Evolutionary conservation across 176 grass and related monocot genomes (phyloP).

Genomic region (Aegilops bicornis): DNA sequence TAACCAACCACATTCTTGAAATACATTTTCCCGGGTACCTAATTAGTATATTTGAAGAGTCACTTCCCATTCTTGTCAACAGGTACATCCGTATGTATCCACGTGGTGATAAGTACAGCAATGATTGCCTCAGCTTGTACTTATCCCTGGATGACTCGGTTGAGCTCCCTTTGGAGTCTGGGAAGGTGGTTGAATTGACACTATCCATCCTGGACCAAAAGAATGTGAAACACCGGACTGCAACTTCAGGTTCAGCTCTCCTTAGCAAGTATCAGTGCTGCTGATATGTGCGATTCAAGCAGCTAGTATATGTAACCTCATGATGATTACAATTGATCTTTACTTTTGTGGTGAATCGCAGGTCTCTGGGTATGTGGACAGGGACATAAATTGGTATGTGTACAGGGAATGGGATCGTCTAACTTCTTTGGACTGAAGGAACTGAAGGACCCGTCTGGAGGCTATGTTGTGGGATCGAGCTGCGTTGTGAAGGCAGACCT

Average conservation of each 20-base stretch:
- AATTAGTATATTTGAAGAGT: neutral
- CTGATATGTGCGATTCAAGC: neutral
- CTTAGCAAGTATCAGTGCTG: neutral
- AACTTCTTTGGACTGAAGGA: neutral
- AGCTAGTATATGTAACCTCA: neutral
- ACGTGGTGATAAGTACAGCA: neutral
- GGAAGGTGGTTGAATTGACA: no score
- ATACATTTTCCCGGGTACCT: neutral
- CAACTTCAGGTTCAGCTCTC: neutral
- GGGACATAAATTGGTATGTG: neutral
- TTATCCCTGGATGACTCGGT: neutral
- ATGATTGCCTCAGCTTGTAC: neutral
- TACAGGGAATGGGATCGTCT: no score
- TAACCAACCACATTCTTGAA: neutral
- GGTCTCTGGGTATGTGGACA: neutral
- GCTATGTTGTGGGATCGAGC: no score
- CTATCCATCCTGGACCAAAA: neutral
- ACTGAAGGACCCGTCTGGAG: no score
- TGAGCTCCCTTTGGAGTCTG: neutral
- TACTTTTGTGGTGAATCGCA: neutral
- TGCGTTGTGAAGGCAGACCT: no score
- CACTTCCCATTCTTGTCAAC: neutral
- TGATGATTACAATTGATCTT: neutral
- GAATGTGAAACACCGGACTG: neutral
- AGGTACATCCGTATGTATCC: conserved; percentile 12